Percentiles rank a stretch among this genome's conserved stretches.
phyloP scores from a whole-genome alignment of 164 flowering plant genomes.

The Sextonia rubra region DNA sequence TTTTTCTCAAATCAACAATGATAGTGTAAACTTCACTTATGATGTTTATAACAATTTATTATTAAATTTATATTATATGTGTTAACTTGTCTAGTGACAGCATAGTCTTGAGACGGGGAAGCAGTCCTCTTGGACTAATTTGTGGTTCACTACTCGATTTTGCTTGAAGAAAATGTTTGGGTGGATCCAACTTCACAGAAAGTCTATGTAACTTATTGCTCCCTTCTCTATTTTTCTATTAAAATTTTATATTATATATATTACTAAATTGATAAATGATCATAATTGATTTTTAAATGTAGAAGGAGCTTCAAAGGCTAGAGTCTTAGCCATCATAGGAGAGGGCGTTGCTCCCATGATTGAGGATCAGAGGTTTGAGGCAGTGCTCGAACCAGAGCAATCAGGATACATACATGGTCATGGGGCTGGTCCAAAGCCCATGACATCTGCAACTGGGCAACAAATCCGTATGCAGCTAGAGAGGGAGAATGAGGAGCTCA shows the following conservation, averaged over 20 bases:
- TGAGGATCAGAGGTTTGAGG: neutral
- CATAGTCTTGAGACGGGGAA: too few relatives aligned
- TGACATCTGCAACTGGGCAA: neutral
- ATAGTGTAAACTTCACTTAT: too few relatives aligned
- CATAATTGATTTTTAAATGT: neutral
- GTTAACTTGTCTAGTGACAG: too few relatives aligned
- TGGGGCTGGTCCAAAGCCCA: neutral
- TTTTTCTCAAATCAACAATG: too few relatives aligned
- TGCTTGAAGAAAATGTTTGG: neutral
- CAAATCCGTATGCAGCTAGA: neutral
- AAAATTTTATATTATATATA: neutral
- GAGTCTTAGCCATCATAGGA: neutral
- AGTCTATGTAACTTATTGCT: neutral
- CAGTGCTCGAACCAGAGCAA: neutral
- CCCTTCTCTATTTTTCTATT: neutral
- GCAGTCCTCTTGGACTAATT: neutral
- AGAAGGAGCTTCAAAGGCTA: neutral
- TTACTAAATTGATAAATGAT: neutral
- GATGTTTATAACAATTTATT: too few relatives aligned
- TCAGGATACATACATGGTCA: neutral
- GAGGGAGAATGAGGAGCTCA: neutral
- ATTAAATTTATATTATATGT: too few relatives aligned
- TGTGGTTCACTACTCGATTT: neutral
- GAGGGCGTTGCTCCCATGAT: neutral
- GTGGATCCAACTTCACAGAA: neutral